These are phyloP conservation scores for Salix purpurea DNA, from an alignment of 345 rosid genomes.

Conservation along the genomic window DNA sequence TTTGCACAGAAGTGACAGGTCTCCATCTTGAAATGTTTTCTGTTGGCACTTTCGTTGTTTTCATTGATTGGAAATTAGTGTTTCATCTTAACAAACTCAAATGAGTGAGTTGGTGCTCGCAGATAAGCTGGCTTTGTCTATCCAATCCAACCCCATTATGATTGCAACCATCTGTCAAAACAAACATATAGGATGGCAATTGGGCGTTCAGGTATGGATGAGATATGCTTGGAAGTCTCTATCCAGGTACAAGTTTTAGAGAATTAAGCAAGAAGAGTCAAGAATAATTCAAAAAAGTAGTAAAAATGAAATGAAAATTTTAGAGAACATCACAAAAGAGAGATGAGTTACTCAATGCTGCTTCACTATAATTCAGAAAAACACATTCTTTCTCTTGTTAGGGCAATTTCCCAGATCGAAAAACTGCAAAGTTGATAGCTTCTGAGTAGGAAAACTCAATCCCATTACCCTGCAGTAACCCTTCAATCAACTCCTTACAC, in stretches of 20 bases:
- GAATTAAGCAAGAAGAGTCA: background rate
- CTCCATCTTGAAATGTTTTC: background rate
- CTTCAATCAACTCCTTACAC: slow-evolving; percentile 22
- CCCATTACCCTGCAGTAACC: slow-evolving; percentile 19
- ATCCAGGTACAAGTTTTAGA: background rate
- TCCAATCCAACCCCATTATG: background rate
- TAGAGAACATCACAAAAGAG: background rate
- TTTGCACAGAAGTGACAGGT: background rate
- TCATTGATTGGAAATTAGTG: background rate
- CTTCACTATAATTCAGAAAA: background rate
- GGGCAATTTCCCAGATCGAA: slow-evolving; percentile 25
- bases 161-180: background rate
- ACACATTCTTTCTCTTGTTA: background rate
- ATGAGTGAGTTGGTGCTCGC: background rate
- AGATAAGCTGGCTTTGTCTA: background rate
- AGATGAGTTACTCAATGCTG: background rate
- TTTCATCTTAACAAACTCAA: background rate
- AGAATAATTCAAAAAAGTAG: background rate
- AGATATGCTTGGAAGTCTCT: background rate
- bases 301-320: background rate
- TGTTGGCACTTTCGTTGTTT: background rate
- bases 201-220: background rate
- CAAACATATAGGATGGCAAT: background rate
- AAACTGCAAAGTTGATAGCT: slow-evolving; percentile 19
- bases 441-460: slow-evolving; percentile 21